Base-by-base conservation (phyloP, 1,284 basidiomycete genomes). In the Pisolithus thermaeus region DNA sequence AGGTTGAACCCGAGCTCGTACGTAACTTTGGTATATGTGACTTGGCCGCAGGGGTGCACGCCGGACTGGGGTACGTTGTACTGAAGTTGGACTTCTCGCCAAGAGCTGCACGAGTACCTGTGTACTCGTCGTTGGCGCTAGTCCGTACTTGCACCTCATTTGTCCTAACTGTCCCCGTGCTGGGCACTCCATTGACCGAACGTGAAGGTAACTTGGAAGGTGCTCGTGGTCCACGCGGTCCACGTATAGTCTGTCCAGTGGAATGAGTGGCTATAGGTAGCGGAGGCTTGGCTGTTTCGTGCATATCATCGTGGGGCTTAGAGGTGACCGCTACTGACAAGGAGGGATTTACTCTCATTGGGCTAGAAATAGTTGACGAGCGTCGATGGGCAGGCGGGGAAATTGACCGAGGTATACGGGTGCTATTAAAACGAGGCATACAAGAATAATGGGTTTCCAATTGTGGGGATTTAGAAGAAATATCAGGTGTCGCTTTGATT, bases 11-110 rank as follows among this genome's bases (percentile, higher is more conserved):
- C 2, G 62, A 64, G 4, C 59, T 27, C 9, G 47, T 61, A 52
- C 65, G 65, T 47, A 68, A 30, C 36, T 65, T 64, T 37, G 62
- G 62, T 54, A 64, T 64, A 32, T 64, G 62, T 25, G 62, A 64
- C 20, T 52, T 59, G 39, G 43, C 43, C 49, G 60, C 61, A 47
- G 48, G 52, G 27, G 55, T 20, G 8, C 49, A 28, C 6, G 42
- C 4, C 39, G 46, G 46, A 47, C 18, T 16, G 9, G 44, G 25
- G 27, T 38, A 45, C 37, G 52, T 44, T 44, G 41, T n/a, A 37
- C 48, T 55, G 5, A 25, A 39, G 47, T 56, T 67, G 16, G 54
- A 54, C 46, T 44, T 63, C 45, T 61, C 61, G 22, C 50, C 47
- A 4, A 56, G 39, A 30, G 52, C 14, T n/a, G 53, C 25, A 11